A percentile compares a stretch with the other conserved stretches of the same genome.
Evolutionary conservation across 1,284 basidiomycete genomes (phyloP).

Genomic region (Rhizopogon parksii): DNA sequence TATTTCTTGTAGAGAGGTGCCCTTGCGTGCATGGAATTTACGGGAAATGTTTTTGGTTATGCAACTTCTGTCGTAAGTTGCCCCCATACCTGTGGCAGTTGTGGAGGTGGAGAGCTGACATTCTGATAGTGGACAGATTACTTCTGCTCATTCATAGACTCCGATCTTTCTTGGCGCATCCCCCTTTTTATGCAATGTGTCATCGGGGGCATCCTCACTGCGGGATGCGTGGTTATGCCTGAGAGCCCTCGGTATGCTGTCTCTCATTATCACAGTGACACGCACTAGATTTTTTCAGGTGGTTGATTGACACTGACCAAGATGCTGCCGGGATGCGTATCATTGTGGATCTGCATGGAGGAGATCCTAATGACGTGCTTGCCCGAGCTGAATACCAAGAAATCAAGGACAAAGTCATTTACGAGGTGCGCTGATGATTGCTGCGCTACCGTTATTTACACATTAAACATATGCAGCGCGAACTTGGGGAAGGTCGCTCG

Average conservation of each 20-base stretch:
- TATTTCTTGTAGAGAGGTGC: slow-evolving; percentile 62
- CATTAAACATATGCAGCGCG: slow-evolving; percentile 39
- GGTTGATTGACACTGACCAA: slow-evolving; percentile 86
- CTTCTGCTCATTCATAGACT: slow-evolving; percentile 83
- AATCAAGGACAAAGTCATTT: slow-evolving; percentile 83
- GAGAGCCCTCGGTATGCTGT: slow-evolving; percentile 77
- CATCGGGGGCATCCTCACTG: slow-evolving; percentile 78
- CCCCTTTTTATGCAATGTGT: slow-evolving; percentile 85
- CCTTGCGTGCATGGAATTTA: slow-evolving; percentile 96
- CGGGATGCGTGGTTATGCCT: slow-evolving; percentile 82
- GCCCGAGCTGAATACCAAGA: slow-evolving; percentile 87
- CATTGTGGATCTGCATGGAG: slow-evolving; percentile 87
- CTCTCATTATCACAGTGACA: neutral
- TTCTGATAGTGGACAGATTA: slow-evolving; percentile 84
- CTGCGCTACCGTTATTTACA: neutral
- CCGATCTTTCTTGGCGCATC: slow-evolving; percentile 77
- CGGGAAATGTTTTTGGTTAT: slow-evolving; percentile 90
- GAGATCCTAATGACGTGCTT: slow-evolving; percentile 63
- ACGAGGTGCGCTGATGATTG: slow-evolving; percentile 51
- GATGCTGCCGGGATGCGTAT: slow-evolving; percentile 85
- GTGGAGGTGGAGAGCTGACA: neutral
- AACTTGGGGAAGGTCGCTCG: slow-evolving; percentile 72
- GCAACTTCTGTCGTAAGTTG: slow-evolving; percentile 82
- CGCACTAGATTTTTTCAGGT: slow-evolving; percentile 40
- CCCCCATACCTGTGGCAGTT: neutral